Conservation (phyloP, 169 alveolate genomes). For the Miamiensis avidus region DNA sequence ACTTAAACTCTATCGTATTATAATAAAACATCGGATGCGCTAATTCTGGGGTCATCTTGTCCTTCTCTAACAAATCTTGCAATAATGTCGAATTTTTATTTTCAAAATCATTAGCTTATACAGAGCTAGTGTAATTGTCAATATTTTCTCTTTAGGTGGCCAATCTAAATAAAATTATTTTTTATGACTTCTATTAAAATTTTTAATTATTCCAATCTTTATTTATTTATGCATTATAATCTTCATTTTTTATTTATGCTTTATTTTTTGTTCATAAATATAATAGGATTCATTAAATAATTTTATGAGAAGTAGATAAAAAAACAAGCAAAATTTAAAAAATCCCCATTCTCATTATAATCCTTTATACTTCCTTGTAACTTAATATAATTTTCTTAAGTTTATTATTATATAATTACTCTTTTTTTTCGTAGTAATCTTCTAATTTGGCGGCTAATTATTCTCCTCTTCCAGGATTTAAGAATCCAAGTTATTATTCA, state of each 20-base stretch:
- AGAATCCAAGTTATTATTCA: neutral
- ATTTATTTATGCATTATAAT: too few relatives aligned
- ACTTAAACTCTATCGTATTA: constrained; percentile 24
- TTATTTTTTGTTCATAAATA: too few relatives aligned
- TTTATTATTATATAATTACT: neutral
- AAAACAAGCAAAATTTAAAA: too few relatives aligned
- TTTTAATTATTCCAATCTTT: too few relatives aligned
- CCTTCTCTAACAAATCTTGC: neutral
- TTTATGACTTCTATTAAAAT: too few relatives aligned
- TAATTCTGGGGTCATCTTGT: neutral
- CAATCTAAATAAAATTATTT: constrained; percentile 5
- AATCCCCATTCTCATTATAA: too few relatives aligned
- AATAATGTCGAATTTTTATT: constrained; percentile 7
- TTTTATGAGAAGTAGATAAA: too few relatives aligned
- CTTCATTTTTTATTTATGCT: too few relatives aligned
- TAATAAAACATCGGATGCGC: neutral
- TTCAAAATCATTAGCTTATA: neutral
- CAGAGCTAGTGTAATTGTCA: neutral
- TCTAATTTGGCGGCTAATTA: neutral
- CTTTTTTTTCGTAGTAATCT: neutral
- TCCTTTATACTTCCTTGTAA: too few relatives aligned
- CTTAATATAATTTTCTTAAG: neutral
- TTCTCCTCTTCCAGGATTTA: neutral
- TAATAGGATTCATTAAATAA: too few relatives aligned
- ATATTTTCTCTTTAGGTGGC: constrained; percentile 6